phyloP scores from a whole-genome alignment of 2,329 filamentous ascomycete species.

The Pseudogymnoascus sp. region DNA sequence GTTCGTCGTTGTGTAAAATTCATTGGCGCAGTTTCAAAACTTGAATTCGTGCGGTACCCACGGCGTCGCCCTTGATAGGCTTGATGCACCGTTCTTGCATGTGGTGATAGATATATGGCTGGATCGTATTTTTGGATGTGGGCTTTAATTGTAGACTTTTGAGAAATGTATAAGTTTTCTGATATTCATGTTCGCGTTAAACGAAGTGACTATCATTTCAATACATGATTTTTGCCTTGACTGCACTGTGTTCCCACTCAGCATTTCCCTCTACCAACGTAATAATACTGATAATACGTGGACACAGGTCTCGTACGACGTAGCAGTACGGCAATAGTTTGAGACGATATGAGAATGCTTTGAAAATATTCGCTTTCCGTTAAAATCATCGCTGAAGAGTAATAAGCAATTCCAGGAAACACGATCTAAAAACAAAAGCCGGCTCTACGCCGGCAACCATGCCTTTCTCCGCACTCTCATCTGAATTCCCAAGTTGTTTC shows the following conservation, averaged over 20 bases:
- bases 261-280: not conserved
- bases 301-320: not conserved
- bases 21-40: slow-evolving; percentile 3
- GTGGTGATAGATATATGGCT: slow-evolving; percentile 9
- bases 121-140: slow-evolving; percentile 10
- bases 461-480: not conserved
- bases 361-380: slow-evolving; percentile 1
- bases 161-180: slow-evolving; percentile 5
- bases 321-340: not conserved
- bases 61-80: slow-evolving; percentile 6
- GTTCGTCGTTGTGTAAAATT: slow-evolving; percentile 8
- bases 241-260: not conserved
- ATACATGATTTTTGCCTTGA: not conserved
- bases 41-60: slow-evolving; percentile 3
- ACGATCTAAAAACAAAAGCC: slow-evolving; percentile 1
- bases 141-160: slow-evolving; percentile 10
- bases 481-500: not conserved
- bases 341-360: not conserved
- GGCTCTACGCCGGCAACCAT: not conserved
- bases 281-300: not conserved
- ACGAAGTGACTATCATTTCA: not conserved
- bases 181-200: not conserved
- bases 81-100: not conserved
- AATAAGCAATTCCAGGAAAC: not conserved
- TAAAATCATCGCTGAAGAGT: not conserved